Base-by-base conservation (phyloP, 306 rosid species). In the Chamaecrista fasciculata region DNA sequence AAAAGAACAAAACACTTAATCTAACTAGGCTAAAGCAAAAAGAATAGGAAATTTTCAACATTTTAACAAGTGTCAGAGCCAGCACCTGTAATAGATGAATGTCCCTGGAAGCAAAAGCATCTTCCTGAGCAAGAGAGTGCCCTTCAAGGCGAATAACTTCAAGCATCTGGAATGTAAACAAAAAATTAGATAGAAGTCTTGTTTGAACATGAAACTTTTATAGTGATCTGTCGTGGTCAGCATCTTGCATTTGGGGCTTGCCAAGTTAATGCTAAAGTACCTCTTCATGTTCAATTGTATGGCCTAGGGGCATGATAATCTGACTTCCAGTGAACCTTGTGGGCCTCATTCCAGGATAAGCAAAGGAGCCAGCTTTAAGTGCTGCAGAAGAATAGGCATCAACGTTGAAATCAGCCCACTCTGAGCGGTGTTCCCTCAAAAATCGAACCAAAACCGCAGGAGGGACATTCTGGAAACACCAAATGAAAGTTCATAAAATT, bases 401-500 rank as follows among this genome's bases (percentile, higher is more conserved):
- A 51, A 95, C 90, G 42, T 95, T 95, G 79, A 95, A 95, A 88
- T 95, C 97, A 46, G 99, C 99, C 99, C 97, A 95, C 81, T 95
- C 97, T 18, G 99, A 89, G 50, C 97, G 97, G 36, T 95, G 99
- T 76, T 95, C 97, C 74, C 97, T 95, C 71, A 95, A 73, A 82
- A 95, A 95, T 28, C 96, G 95, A 82, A 95, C 95, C 59, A 95
- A 82, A 56, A 95, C 85, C 0, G 96, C 97, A 33, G 97, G 96
- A 55, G 99, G 92, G 11, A 95, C 90, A 29, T 95, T 91, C 97
- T 95, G 82, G 78, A 73, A 81, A 39, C 20, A n/a, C 61, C 33
- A 56, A 48, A 64, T 26, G n/a, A 57, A 28, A 31, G 40, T 18
- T 52, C 12, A 62, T 67, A 58, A 73, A 69, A 23, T 26, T 34